These are phyloP conservation scores for Saturnispora gosingensis DNA, from an alignment of 805 yeast species.

Conservation along the genomic window DNA sequence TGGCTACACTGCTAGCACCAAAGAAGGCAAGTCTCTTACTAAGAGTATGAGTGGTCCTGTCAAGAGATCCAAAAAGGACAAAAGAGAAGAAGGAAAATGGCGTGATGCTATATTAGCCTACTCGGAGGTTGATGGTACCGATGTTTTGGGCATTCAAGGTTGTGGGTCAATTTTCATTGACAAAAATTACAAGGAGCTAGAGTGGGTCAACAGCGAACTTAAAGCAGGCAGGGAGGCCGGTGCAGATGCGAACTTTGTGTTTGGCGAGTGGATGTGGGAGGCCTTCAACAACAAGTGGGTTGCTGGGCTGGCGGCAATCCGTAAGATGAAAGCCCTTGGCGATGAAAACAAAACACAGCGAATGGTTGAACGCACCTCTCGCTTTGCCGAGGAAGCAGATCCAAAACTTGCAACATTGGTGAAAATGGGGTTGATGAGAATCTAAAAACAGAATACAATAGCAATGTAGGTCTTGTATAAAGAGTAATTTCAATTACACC, in stretches of 20 bases:
- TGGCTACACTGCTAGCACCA: conserved; percentile 1
- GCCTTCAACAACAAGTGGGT: conserved; percentile 12
- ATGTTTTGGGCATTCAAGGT: conserved; percentile 46
- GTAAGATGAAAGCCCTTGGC: conserved; percentile 11
- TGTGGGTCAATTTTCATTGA: conserved; percentile 20
- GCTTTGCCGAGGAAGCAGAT: conserved; percentile 8
- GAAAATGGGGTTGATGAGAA: conserved; percentile 12
- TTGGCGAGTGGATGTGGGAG: conserved; percentile 11
- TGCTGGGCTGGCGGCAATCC: conserved; percentile 8
- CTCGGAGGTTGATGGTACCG: conserved; percentile 39
- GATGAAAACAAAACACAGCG: background rate
- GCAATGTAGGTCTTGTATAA: background rate
- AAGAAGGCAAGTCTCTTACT: conserved; percentile 1
- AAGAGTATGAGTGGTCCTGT: conserved; percentile 2
- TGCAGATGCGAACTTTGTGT: conserved; percentile 7
- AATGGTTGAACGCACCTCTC: conserved; percentile 5
- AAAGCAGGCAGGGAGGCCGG: conserved; percentile 7
- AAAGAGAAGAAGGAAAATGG: conserved; percentile 48
- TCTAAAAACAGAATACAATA: conserved; percentile 2
- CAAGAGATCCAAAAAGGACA: conserved; percentile 40
- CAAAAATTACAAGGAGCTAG: conserved; percentile 32
- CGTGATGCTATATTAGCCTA: conserved; percentile 43
- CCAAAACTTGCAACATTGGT: conserved; percentile 8
- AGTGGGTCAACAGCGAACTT: conserved; percentile 9
- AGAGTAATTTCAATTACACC: background rate